Evolutionary conservation across 2,329 filamentous ascomycete genomes (phyloP), one percentile per base, ranked within the genome.

Genomic region (Fusarium oxysporum): DNA sequence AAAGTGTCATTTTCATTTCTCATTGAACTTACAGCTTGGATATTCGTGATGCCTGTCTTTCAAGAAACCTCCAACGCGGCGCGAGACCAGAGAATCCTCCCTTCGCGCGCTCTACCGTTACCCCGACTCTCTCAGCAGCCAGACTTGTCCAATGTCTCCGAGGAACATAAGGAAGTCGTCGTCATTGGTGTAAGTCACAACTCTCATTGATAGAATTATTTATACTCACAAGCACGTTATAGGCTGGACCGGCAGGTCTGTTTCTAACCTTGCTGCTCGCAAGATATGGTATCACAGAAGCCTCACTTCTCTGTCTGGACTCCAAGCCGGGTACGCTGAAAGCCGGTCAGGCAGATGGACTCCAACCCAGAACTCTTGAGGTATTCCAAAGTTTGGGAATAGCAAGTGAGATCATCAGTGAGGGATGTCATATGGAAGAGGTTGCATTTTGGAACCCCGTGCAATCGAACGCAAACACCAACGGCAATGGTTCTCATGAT

Each of bases 391-490:
- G 65, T 10, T 9, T 68, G 1, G 63, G 65, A 4, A 68, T 68
- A n/a, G 65, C 63, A 1, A 62, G 56, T 4, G 65, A 68, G 25
- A 62, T 68, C 5, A 43, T 68, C 7, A 62, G 64, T 2, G 65
- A 68, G 13, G 65, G 65, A 4, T 68, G 65, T 5, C 65, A 68
- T 17, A 68, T 68, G 65, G 65, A 68, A 33, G 64, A 68, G 30
- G 63, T 68, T 8, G 65, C 63, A 1, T 68, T 68, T 10, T 68
- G 65, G 65, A 68, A 68, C 32, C 65, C 65, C 8, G 11, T 43
- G 10, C 17, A n/a, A 11, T 21, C 50, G 8, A 23, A 19, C 23
- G 14, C 12, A 6, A 23, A n/a, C 23, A 12, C 13, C 14, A 44
- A 35, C 9, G 47, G 23, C 23, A 12, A 47, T 4, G 23, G 45